These are phyloP conservation scores for Xerocomus potaroensis DNA, from an alignment of 768 basidiomycete species.

Conservation along the genomic window DNA sequence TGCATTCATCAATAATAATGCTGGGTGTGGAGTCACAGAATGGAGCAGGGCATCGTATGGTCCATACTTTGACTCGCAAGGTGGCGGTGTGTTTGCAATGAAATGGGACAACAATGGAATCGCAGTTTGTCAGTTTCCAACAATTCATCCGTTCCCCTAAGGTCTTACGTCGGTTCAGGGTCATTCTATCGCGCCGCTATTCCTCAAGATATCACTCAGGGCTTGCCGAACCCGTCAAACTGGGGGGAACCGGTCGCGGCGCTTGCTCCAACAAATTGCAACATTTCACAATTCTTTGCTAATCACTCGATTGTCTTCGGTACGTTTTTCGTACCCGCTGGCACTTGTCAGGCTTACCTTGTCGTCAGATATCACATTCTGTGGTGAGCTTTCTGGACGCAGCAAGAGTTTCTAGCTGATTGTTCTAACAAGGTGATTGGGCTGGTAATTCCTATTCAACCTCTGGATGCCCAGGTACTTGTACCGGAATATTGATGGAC, in stretches of 20 bases:
- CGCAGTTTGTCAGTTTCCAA: constrained; percentile 55
- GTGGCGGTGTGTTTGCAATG: constrained; percentile 86
- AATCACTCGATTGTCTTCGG: constrained; percentile 78
- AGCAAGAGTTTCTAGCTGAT: constrained; percentile 4
- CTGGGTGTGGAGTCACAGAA: constrained; percentile 76
- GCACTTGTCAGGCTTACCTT: constrained; percentile 12
- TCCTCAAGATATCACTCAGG: constrained; percentile 59
- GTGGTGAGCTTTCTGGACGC: constrained; percentile 45
- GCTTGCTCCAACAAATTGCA: constrained; percentile 50
- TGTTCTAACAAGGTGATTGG: constrained; percentile 59
- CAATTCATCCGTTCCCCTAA: background rate
- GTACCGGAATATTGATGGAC: constrained; percentile 55
- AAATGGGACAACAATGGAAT: constrained; percentile 81
- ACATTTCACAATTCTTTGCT: constrained; percentile 53
- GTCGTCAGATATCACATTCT: constrained; percentile 71
- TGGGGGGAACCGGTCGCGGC: constrained; percentile 70
- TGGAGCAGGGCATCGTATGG: constrained; percentile 84
- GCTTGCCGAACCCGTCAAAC: constrained; percentile 57
- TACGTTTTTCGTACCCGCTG: constrained; percentile 31
- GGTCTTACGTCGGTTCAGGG: constrained; percentile 41
- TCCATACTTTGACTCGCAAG: constrained; percentile 69
- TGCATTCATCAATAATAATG: constrained; percentile 48
- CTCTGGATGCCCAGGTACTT: constrained; percentile 72
- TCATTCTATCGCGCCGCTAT: constrained; percentile 79
- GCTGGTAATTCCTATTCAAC: constrained; percentile 78